Evolutionary conservation across 179 eudicot genomes (phyloP).

Genomic region (Silene noctiflora): DNA sequence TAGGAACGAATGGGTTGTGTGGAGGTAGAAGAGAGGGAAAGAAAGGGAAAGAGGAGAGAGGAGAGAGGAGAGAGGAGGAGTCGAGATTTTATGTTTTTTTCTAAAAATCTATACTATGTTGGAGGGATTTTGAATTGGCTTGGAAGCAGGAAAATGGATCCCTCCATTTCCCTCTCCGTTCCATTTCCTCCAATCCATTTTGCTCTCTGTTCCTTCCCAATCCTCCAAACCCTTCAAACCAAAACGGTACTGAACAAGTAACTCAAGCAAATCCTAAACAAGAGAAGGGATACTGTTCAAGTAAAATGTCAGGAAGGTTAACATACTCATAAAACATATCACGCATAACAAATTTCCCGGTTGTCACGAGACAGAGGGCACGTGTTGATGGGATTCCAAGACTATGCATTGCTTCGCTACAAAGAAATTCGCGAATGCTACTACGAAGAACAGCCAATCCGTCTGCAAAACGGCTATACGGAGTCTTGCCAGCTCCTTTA

Average conservation of each 20-base stretch:
- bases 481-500: constrained; percentile 98
- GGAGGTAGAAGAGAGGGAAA: too few species aligned
- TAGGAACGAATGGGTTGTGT: too few species aligned
- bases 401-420: constrained; percentile 97
- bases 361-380: constrained; percentile 87
- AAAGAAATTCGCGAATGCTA: constrained; percentile 90
- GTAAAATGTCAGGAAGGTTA: not conserved
- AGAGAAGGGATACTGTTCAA: not conserved
- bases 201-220: too few species aligned
- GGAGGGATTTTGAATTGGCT: too few species aligned
- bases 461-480: constrained; percentile 98
- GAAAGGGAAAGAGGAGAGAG: too few species aligned
- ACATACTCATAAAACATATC: constrained; percentile 99
- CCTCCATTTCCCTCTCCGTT: too few species aligned
- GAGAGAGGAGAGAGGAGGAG: too few species aligned
- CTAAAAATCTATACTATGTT: too few species aligned
- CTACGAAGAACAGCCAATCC: constrained; percentile 98
- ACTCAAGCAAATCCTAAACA: not conserved
- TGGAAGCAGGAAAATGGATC: too few species aligned
- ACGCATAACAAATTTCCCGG: constrained; percentile 80
- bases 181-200: too few species aligned
- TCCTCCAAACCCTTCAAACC: too few species aligned
- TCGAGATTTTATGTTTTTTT: too few species aligned
- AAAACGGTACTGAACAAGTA: not conserved
- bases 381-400: constrained; percentile 98